Evolutionary conservation across 2,329 filamentous ascomycete species (phyloP).

Genomic region (Cadophora sp.): DNA sequence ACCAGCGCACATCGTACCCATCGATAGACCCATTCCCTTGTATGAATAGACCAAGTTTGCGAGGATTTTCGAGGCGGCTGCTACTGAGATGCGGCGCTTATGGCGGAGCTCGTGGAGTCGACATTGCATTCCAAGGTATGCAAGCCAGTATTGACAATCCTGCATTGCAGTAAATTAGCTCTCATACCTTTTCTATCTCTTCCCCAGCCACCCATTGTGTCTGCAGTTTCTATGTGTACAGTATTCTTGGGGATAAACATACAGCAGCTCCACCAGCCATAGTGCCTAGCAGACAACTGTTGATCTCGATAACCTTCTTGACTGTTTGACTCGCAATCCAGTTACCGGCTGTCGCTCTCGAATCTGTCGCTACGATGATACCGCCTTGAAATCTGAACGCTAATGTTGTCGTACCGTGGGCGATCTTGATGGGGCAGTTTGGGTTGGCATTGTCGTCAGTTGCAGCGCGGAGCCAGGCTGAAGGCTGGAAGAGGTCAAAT

Average conservation of each 20-base stretch:
- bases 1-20: conserved; percentile 99
- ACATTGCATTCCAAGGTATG: conserved; percentile 98
- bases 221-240: too few relatives aligned
- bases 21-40: conserved; percentile 98
- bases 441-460: conserved; percentile 98
- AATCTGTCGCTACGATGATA: conserved; percentile 98
- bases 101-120: conserved; percentile 98
- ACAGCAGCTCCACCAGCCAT: conserved; percentile 97
- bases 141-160: conserved; percentile 99
- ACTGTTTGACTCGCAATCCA: conserved; percentile 99
- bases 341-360: conserved; percentile 93
- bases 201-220: background rate
- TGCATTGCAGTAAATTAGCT: conserved; percentile 43
- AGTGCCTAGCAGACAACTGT: conserved; percentile 89
- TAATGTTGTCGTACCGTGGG: conserved; percentile 96
- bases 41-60: conserved; percentile 98
- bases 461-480: conserved; percentile 93
- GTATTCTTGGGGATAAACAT: conserved; percentile 44
- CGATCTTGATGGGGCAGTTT: conserved; percentile 98
- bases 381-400: conserved; percentile 98
- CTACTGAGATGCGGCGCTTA: conserved; percentile 98
- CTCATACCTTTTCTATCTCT: background rate
- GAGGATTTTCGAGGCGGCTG: conserved; percentile 96
- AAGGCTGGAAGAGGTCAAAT: conserved; percentile 62
- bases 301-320: conserved; percentile 99